Conservation (phyloP, 352 stramenopile species). For the Phytopythium montanum region DNA sequence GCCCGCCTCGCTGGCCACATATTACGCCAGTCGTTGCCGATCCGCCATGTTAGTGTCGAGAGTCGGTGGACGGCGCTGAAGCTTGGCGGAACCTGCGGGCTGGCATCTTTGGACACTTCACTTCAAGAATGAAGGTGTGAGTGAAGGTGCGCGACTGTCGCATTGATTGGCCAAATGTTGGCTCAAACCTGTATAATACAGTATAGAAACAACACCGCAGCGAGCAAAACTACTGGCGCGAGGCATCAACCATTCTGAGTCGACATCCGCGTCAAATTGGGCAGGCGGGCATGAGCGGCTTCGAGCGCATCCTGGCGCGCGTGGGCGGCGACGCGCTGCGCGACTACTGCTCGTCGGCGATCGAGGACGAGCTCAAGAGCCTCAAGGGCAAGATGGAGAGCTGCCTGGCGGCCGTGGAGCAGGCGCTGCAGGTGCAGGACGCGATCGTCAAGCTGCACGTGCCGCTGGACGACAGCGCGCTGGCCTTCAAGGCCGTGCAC, state of each 20-base stretch:
- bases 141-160: background rate
- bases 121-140: background rate
- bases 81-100: background rate
- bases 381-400: constrained; percentile 57
- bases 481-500: constrained; percentile 47
- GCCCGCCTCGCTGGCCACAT: too few relatives aligned
- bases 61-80: background rate
- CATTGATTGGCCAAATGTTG: too few relatives aligned
- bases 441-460: constrained; percentile 61
- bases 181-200: too few relatives aligned
- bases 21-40: too few relatives aligned
- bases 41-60: too few relatives aligned
- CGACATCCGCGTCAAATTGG: too few relatives aligned
- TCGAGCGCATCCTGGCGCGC: constrained; percentile 69
- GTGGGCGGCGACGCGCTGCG: constrained; percentile 63
- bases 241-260: too few relatives aligned
- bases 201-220: too few relatives aligned
- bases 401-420: constrained; percentile 51
- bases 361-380: constrained; percentile 64
- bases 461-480: constrained; percentile 51
- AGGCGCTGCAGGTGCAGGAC: constrained; percentile 55
- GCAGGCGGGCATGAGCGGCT: constrained; percentile 53
- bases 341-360: constrained; percentile 74
- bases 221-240: too few relatives aligned
- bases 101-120: background rate